Percentiles rank a stretch among this genome's conserved stretches.
Evolutionary conservation across 83 land plant genomes (phyloP).

Genomic region (Larix sibirica): DNA sequence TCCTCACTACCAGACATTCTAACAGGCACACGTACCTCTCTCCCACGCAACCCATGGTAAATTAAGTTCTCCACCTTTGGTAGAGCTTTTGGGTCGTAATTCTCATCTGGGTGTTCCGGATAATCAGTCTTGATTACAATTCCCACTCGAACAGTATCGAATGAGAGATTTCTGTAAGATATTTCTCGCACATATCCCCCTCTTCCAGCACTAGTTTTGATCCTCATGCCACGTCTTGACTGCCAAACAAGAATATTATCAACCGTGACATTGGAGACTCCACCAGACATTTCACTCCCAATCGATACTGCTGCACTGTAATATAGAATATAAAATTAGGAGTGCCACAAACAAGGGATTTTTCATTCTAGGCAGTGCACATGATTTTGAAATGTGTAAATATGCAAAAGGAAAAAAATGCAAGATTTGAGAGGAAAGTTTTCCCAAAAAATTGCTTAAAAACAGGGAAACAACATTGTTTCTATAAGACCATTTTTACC

Average conservation of each 20-base stretch:
- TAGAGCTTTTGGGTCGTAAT: constrained; percentile 72
- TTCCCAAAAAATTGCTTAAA: background rate
- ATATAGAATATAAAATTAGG: background rate
- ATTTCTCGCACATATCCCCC: constrained; percentile 86
- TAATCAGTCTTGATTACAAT: constrained; percentile 92
- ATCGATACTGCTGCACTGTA: constrained; percentile 95
- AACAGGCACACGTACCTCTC: constrained; percentile 82
- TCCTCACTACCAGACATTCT: constrained; percentile 82
- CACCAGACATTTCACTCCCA: constrained; percentile 99
- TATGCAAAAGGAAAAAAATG: background rate
- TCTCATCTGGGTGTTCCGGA: constrained; percentile 86
- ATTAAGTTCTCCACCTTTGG: constrained; percentile 64
- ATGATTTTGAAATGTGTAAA: background rate
- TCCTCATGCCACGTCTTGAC: constrained; percentile 85
- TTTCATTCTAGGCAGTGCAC: background rate
- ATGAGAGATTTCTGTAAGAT: constrained; percentile 67
- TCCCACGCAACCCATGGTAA: constrained; percentile 65
- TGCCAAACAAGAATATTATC: constrained; percentile 80
- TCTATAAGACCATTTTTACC: constrained; percentile 11
- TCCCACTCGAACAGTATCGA: constrained; percentile 83
- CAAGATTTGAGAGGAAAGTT: background rate
- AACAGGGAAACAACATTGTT: background rate
- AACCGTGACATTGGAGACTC: constrained; percentile 74
- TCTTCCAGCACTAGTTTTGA: constrained; percentile 90
- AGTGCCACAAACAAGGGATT: background rate